A percentile compares a stretch with the other conserved stretches of the same genome.
These are phyloP conservation scores for Picochlorum sp. DNA, from an alignment of 139 green algal genomes.

Conservation along the genomic window DNA sequence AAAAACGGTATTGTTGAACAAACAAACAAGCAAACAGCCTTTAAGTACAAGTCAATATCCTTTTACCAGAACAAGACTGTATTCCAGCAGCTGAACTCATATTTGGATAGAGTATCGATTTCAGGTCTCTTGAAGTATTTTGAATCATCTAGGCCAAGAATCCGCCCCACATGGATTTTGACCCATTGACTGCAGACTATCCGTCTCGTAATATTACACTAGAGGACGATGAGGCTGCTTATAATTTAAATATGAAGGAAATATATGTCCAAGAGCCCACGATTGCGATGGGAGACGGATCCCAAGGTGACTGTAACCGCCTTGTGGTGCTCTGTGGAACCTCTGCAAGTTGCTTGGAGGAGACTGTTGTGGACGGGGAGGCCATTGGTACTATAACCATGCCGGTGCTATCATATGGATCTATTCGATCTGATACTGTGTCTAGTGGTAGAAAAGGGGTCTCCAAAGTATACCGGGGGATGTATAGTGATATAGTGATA, in stretches of 20 bases:
- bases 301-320: too few relatives aligned
- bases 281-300: not conserved
- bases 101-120: too few relatives aligned
- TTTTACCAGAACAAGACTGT: too few relatives aligned
- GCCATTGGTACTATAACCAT: too few relatives aligned
- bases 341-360: too few relatives aligned
- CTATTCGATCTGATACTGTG: not conserved
- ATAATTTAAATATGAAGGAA: not conserved
- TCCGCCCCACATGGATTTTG: not conserved
- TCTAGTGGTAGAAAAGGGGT: not conserved
- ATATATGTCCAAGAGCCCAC: slow-evolving; percentile 13
- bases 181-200: slow-evolving; percentile 26
- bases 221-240: slow-evolving; percentile 22
- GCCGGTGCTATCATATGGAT: too few relatives aligned
- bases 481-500: not conserved
- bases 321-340: too few relatives aligned
- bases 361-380: too few relatives aligned
- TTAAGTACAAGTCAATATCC: not conserved
- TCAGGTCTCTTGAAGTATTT: not conserved
- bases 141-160: not conserved
- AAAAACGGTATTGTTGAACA: not conserved
- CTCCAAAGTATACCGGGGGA: not conserved
- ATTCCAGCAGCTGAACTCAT: too few relatives aligned
- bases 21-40: not conserved
- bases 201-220: slow-evolving; percentile 14